A percentile compares a stretch with the other conserved stretches of the same genome.
These are phyloP conservation scores for Kurtzmaniella quercitrusa DNA, from an alignment of 1,139 yeast genomes.

Conservation along the genomic window DNA sequence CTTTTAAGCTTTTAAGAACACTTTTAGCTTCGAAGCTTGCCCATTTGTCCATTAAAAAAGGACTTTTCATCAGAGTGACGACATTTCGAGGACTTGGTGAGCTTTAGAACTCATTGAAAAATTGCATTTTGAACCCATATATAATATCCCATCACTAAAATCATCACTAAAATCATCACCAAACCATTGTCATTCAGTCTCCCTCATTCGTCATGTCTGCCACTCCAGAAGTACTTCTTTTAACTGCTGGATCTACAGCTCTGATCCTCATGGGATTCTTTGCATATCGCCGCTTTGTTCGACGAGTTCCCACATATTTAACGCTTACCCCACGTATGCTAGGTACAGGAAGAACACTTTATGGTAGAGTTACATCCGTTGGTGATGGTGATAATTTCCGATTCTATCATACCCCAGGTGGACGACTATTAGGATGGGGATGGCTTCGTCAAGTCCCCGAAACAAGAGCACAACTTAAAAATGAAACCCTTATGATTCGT, in stretches of 20 bases:
- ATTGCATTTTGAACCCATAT: no score
- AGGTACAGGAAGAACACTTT: constrained; percentile 35
- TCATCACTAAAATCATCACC: no score
- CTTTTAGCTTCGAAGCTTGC: no score
- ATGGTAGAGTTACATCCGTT: constrained; percentile 83
- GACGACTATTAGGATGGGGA: constrained; percentile 85
- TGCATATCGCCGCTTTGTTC: constrained; percentile 32
- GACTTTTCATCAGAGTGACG: no score
- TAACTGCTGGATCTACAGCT: constrained; percentile 36
- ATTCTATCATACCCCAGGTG: constrained; percentile 93
- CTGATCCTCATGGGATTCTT: constrained; percentile 28
- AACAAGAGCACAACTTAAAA: constrained; percentile 44
- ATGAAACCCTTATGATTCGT: constrained; percentile 63
- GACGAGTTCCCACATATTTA: constrained; percentile 32
- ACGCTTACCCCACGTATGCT: constrained; percentile 38
- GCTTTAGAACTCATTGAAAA: no score
- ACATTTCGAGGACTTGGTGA: no score
- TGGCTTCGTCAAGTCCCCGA: constrained; percentile 62
- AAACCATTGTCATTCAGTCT: background rate
- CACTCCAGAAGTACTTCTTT: constrained; percentile 31
- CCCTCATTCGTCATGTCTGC: background rate
- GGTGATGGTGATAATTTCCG: constrained; percentile 98
- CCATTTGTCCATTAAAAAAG: no score
- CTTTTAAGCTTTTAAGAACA: no score
- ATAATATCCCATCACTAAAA: no score